These are phyloP conservation scores for Cyberlindnera xylosilytica DNA, from an alignment of 805 yeast genomes.

Conservation along the genomic window DNA sequence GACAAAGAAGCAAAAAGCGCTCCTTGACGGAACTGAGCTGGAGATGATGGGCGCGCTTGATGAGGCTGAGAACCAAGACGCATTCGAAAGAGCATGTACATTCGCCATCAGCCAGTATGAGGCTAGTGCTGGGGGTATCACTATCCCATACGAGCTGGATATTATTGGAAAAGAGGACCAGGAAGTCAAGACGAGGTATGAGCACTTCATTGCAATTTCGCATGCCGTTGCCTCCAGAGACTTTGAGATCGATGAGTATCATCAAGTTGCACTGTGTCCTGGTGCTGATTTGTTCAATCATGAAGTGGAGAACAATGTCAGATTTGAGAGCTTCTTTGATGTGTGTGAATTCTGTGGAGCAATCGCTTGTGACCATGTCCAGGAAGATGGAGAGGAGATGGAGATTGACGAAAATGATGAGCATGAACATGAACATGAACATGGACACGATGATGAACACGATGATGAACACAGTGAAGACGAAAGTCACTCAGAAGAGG, in stretches of 20 bases:
- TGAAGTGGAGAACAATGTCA: conserved; percentile 56
- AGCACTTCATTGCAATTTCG: conserved; percentile 52
- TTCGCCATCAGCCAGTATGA: conserved; percentile 29
- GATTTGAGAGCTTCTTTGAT: conserved; percentile 55
- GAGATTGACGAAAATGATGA: conserved; percentile 10
- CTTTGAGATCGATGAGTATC: conserved; percentile 74
- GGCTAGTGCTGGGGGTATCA: conserved; percentile 23
- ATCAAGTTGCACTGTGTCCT: conserved; percentile 78
- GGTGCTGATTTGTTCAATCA: conserved; percentile 92
- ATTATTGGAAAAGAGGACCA: conserved; percentile 26
- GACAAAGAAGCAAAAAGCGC: conserved; percentile 44
- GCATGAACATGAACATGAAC: conserved; percentile 12
- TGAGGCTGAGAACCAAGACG: conserved; percentile 37
- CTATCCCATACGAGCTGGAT: conserved; percentile 31
- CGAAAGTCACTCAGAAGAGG: conserved; percentile 20
- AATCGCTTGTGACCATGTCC: conserved; percentile 32
- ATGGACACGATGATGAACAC: conserved; percentile 6
- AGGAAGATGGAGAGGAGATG: conserved; percentile 5
- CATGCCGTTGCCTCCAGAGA: conserved; percentile 73
- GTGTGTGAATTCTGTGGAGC: conserved; percentile 54
- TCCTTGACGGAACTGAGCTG: conserved; percentile 55
- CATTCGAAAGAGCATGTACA: conserved; percentile 35
- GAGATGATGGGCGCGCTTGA: conserved; percentile 62
- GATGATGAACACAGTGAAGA: conserved; percentile 18
- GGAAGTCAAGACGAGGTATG: conserved; percentile 30